Percentiles rank a stretch among this genome's conserved stretches.
Evolutionary conservation across 2,329 filamentous ascomycete genomes (phyloP).

Genomic region (Aspergillus fumigatiaffinis): DNA sequence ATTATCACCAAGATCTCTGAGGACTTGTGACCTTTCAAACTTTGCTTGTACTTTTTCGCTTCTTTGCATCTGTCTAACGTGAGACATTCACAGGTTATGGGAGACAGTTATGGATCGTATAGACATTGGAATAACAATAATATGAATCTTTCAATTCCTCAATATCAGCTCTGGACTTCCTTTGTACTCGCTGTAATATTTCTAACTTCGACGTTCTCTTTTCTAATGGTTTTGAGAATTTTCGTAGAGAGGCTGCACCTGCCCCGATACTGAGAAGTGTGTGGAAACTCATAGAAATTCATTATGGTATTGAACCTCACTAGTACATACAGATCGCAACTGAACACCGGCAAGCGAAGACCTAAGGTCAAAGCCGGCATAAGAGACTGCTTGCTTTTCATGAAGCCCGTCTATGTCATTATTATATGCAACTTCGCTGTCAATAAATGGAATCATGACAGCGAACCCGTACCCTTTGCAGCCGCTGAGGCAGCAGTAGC

Average conservation of each 20-base stretch:
- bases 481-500: constrained; percentile 21
- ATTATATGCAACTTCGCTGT: constrained; percentile 13
- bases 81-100: constrained; percentile 2
- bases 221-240: neutral
- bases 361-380: neutral
- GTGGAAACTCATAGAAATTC: neutral
- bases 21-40: constrained; percentile 33
- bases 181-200: neutral
- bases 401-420: constrained; percentile 18
- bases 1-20: constrained; percentile 68
- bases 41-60: constrained; percentile 2
- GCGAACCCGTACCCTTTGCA: constrained; percentile 7
- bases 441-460: constrained; percentile 8
- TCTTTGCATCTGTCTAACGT: constrained; percentile 18
- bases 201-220: neutral
- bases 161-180: neutral
- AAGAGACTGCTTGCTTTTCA: constrained; percentile 4
- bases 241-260: neutral
- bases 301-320: neutral
- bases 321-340: neutral
- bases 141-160: neutral
- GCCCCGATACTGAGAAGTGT: neutral
- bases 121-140: neutral
- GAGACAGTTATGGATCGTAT: neutral
- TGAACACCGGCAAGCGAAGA: neutral